Evolutionary conservation across 2,329 filamentous ascomycete species (phyloP), one percentile per base, ranked within the genome.

Genomic region (Neoscytalidium dimidiatum): DNA sequence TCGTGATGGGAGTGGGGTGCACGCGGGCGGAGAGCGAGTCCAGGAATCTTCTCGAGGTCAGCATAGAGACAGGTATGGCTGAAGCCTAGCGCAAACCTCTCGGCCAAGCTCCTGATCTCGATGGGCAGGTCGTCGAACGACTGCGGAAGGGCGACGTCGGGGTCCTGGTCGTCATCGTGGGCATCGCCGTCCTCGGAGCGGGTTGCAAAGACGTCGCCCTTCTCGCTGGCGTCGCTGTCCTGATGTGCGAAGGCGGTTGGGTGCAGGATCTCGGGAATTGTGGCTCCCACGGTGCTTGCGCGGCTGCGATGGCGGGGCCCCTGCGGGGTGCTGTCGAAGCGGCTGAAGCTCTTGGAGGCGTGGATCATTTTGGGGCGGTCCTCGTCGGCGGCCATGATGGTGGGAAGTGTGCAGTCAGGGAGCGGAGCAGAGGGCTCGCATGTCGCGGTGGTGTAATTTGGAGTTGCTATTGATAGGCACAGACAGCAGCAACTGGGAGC

Each of bases 121-220:
- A 97, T 95, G 14, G 95, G 95, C 46, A 99, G 87, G 73, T 97
- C 91, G 71, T 96, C 92, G 68, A 95, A 89, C 65, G 92, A 89
- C 68, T 92, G 86, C 3, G 90, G 82, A 13, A 82, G 70, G 48
- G 75, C 70, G 61, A 77, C 56, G 67, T 62, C 41, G 67, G 68
- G 52, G 66, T 67, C 44, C 58, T 66, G 62, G 29, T 57, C 46
- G 31, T 75, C 75, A 2, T 66, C 70, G n/a, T 66, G 67, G 11
- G 66, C 65, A 23, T 72, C 69, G 4, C 64, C 57, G 13, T 75
- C 75, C 7, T 75, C 75, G 38, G 77, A 70, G 26, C 76, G 73
- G 46, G 74, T 73, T 29, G 77, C 75, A 67, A 83, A 83, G 17
- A 83, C 76, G 67, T 80, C 73, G 49, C 76, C 71, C 41, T 71